Evolutionary conservation across 2,329 filamentous ascomycete genomes (phyloP).

Genomic region (Colletotrichum echinochloae): DNA sequence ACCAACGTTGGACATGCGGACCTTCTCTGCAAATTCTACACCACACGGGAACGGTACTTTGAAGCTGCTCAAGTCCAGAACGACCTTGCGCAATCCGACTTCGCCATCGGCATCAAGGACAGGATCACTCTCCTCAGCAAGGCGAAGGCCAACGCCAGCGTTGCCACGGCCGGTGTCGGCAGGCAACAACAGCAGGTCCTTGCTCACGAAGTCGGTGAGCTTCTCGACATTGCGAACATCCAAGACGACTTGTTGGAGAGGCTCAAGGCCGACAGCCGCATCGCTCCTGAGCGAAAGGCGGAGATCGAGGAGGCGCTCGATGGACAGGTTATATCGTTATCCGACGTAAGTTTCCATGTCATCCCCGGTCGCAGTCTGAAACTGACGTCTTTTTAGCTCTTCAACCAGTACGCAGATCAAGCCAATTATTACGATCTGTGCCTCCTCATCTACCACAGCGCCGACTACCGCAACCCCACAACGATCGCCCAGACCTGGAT

Average conservation of each 20-base stretch:
- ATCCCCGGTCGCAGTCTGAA: constrained; percentile 1
- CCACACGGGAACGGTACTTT: constrained; percentile 84
- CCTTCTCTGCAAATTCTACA: constrained; percentile 92
- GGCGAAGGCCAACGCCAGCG: constrained; percentile 92
- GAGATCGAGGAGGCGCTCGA: constrained; percentile 78
- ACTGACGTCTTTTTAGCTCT: constrained; percentile 70
- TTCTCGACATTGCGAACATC: constrained; percentile 93
- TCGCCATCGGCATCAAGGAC: constrained; percentile 82
- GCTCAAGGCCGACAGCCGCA: constrained; percentile 77
- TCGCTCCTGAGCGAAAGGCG: constrained; percentile 71
- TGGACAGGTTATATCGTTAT: constrained; percentile 81
- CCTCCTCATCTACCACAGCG: constrained; percentile 90
- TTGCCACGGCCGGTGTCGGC: constrained; percentile 80
- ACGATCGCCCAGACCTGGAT: constrained; percentile 89
- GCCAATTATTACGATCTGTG: constrained; percentile 95
- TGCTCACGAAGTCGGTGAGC: constrained; percentile 84
- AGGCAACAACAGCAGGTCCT: constrained; percentile 87
- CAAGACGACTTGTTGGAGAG: constrained; percentile 91
- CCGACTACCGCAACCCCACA: constrained; percentile 88
- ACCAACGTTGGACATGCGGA: constrained; percentile 85
- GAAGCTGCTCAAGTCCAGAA: constrained; percentile 90
- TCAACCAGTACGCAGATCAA: constrained; percentile 90
- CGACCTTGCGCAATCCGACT: constrained; percentile 84
- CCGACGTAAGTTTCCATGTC: constrained; percentile 69
- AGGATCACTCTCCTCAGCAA: constrained; percentile 90